Percentiles rank a stretch among this genome's conserved stretches.
These are phyloP conservation scores for Monosporozyma aquatica DNA, from an alignment of 805 yeast species.

Conservation along the genomic window DNA sequence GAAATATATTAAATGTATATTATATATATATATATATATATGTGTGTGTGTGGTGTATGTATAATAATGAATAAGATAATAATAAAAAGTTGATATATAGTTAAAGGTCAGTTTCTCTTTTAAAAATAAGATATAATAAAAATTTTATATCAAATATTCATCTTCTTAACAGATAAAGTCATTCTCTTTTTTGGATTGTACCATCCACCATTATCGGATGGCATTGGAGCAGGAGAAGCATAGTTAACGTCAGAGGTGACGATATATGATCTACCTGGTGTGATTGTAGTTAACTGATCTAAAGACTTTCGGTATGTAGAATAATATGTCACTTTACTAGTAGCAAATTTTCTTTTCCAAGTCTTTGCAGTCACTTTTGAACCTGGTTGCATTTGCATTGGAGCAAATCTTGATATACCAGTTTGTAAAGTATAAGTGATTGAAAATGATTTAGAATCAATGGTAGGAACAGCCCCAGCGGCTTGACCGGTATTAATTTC, in stretches of 20 bases:
- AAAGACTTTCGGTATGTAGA: constrained; percentile 32
- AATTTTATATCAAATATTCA: constrained; percentile 2
- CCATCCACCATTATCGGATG: constrained; percentile 50
- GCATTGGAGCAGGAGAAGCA: constrained; percentile 65
- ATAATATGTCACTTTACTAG: constrained; percentile 59
- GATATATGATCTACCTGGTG: constrained; percentile 79
- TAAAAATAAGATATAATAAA: background rate
- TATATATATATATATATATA: constrained; percentile 2
- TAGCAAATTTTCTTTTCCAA: constrained; percentile 58
- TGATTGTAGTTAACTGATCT: constrained; percentile 51
- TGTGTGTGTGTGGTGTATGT: constrained; percentile 1
- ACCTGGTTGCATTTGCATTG: constrained; percentile 89
- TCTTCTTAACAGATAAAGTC: constrained; percentile 24
- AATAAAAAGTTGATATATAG: too few species aligned
- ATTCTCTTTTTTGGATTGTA: constrained; percentile 53
- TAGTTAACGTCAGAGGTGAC: constrained; percentile 53
- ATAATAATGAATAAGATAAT: background rate
- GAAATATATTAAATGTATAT: constrained; percentile 21
- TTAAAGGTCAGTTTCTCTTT: too few species aligned
- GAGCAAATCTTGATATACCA: constrained; percentile 73
- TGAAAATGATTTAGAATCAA: constrained; percentile 45
- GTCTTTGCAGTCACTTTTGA: constrained; percentile 53
- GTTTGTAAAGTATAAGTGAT: constrained; percentile 73
- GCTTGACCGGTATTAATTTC: constrained; percentile 19
- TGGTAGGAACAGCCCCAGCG: constrained; percentile 35